These are phyloP conservation scores for Babesia bigemina DNA, from an alignment of 169 alveolate species.

Conservation along the genomic window DNA sequence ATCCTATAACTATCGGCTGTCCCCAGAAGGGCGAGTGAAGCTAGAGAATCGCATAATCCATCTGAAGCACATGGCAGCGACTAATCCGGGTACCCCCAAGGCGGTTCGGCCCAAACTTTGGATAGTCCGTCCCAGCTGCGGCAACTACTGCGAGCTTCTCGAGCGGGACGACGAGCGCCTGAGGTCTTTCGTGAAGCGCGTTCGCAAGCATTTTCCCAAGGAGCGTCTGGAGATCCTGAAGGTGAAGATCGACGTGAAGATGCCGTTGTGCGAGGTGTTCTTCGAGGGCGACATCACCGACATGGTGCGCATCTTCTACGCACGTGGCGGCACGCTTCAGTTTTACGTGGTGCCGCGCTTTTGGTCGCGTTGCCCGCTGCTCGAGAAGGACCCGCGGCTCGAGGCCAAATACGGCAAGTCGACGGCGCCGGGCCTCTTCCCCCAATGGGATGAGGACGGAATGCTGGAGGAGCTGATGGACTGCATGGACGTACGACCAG, in stretches of 20 bases:
- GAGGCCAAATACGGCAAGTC: constrained; percentile 74
- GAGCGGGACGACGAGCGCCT: constrained; percentile 65
- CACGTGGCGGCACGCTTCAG: constrained; percentile 78
- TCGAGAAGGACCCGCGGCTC: constrained; percentile 74
- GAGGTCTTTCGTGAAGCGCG: constrained; percentile 62
- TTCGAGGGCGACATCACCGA: constrained; percentile 74
- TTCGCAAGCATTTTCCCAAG: constrained; percentile 48
- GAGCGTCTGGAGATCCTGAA: constrained; percentile 56
- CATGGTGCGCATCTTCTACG: constrained; percentile 70
- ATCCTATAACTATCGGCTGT: constrained; percentile 51
- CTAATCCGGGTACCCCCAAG: constrained; percentile 52
- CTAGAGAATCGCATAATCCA: constrained; percentile 62
- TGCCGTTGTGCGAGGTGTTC: constrained; percentile 76
- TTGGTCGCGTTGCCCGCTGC: constrained; percentile 69
- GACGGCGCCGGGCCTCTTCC: constrained; percentile 75
- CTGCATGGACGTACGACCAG: constrained; percentile 71
- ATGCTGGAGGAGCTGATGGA: constrained; percentile 74
- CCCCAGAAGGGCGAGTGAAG: constrained; percentile 63
- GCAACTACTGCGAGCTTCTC: constrained; percentile 75
- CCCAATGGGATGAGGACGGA: constrained; percentile 78
- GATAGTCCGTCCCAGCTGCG: constrained; percentile 63
- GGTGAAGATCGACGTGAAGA: constrained; percentile 60
- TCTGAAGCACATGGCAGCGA: constrained; percentile 42
- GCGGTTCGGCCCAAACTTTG: constrained; percentile 50
- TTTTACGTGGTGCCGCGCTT: constrained; percentile 65